Base-by-base conservation (phyloP, 2,329 filamentous ascomycete genomes). In the Pestalotiopsis sp. region DNA sequence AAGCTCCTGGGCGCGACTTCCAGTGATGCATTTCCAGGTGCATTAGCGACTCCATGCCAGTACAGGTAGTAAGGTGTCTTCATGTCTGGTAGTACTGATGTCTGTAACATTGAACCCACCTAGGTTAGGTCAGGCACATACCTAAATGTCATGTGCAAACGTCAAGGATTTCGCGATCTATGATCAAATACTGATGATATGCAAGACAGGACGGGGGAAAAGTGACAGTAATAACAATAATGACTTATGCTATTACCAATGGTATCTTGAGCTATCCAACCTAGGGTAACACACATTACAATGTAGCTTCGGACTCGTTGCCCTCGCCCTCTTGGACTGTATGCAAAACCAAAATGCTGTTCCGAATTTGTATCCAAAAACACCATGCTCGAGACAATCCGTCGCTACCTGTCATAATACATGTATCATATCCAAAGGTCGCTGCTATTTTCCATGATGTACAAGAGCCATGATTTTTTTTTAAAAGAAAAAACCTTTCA, bases 351-450 rank as follows among this genome's bases (percentile, higher is more conserved):
- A 52, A 26, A 58, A 58, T 58, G 56, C 24, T 61, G n/a, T 61
- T 52, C 44, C 58, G 10, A 61, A 61, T 9, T n/a, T 20, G 30
- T 35, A 61, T 39, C 24, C 58, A 35, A 35, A 35, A 39, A 52
- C 58, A 35, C 58, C 58, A 61, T 61, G 58, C 58, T 61, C 26
- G 58, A 61, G 58, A 61, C 58, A 61, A 61, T 61, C 17, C 24
- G 30, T 61, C 13, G 30, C 30, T 39, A 61, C 38, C 58, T 39
- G 58, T 61, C 58, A 39, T 61, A 35, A 61, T 17, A 61, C 58
- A 61, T 61, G 58, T 20, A 35, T 61, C 58, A 61, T 61, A 61
- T 39, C 58, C 58, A 61, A 61, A 35, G 22, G 56, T 35, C n/a
- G 58, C 24, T 38, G 26, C 10, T 61, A 35, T 35, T 7, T 52